Conservation (phyloP, 1,284 basidiomycete genomes). For the Apiotrichum veenhuisii region DNA sequence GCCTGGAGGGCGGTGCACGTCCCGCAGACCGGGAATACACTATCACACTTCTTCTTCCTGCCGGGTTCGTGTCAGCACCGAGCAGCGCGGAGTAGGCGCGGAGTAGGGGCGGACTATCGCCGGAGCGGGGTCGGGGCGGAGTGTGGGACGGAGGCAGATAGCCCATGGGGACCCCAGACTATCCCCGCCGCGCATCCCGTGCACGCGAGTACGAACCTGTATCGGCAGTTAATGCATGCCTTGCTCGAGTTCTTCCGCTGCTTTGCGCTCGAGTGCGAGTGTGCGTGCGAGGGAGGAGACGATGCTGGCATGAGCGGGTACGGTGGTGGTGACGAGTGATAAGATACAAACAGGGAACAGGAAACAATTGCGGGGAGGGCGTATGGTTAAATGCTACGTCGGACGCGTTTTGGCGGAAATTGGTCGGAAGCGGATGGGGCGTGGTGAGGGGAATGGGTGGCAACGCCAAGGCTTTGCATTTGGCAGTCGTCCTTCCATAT, state of each 20-base stretch:
- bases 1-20: slow-evolving; percentile 39
- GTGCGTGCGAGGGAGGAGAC: too few species aligned
- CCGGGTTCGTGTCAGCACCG: background rate
- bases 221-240: slow-evolving; percentile 18
- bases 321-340: background rate
- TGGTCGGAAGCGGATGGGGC: too few species aligned
- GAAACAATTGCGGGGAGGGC: too few species aligned
- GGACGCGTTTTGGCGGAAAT: too few species aligned
- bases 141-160: background rate
- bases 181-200: too few species aligned
- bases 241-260: slow-evolving; percentile 7
- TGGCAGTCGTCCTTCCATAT: too few species aligned
- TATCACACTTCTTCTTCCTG: slow-evolving; percentile 43
- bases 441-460: too few species aligned
- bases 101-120: too few species aligned
- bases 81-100: background rate
- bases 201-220: slow-evolving; percentile 1
- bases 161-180: too few species aligned
- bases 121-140: background rate
- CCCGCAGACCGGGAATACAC: slow-evolving; percentile 32
- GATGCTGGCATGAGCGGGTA: background rate
- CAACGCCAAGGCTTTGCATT: too few species aligned
- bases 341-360: too few species aligned
- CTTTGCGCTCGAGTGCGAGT: background rate
- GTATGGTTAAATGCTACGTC: too few species aligned